Conservation (phyloP, 305 asterid species). For the Solanum hybrid region DNA sequence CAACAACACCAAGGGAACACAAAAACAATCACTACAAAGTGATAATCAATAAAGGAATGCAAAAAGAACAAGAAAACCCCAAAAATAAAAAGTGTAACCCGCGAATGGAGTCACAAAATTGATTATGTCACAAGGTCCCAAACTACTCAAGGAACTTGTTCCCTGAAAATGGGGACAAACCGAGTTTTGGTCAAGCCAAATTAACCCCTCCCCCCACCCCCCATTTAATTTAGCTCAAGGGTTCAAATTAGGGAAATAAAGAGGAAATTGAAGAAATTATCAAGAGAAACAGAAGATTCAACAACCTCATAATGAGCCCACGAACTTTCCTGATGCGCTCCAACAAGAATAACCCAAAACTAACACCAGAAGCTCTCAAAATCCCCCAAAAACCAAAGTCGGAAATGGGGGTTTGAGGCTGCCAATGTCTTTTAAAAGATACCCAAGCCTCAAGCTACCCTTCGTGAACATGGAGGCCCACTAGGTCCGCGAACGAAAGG, state of each 20-base stretch:
- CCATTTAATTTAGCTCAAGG: neutral
- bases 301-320: neutral
- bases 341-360: neutral
- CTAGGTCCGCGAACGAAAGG: too few species aligned
- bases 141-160: neutral
- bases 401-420: neutral
- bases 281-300: neutral
- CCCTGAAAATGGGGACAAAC: neutral
- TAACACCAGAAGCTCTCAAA: neutral
- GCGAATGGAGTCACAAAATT: neutral
- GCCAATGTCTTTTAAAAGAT: neutral
- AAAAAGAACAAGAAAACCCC: neutral
- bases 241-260: neutral
- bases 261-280: neutral
- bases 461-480: too few species aligned
- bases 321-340: neutral
- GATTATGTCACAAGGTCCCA: neutral
- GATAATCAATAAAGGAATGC: too few species aligned
- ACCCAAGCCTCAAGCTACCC: too few species aligned
- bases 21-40: neutral
- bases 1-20: neutral
- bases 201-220: neutral
- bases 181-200: neutral
- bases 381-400: neutral
- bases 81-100: neutral